phyloP scores from a whole-genome alignment of 2,329 filamentous ascomycete species.

The Trichoderma atrobrunneum region DNA sequence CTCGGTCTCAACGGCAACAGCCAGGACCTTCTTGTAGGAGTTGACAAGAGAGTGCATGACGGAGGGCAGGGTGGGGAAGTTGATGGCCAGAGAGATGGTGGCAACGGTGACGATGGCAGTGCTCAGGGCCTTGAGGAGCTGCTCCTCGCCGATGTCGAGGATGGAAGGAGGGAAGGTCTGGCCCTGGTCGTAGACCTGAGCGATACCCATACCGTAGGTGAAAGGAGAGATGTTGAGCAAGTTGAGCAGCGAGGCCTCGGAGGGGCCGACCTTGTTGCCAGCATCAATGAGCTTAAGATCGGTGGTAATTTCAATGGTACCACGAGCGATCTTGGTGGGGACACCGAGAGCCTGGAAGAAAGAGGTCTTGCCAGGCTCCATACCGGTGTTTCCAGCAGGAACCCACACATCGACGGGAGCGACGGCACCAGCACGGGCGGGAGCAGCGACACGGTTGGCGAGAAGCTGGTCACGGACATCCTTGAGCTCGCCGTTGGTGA shows the following conservation, averaged over 20 bases:
- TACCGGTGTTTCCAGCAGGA: slow-evolving; percentile 98
- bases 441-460: slow-evolving; percentile 94
- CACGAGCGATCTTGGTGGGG: slow-evolving; percentile 99
- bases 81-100: slow-evolving; percentile 83
- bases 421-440: slow-evolving; percentile 95
- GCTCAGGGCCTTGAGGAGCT: slow-evolving; percentile 82
- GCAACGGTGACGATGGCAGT: slow-evolving; percentile 83
- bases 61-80: slow-evolving; percentile 94
- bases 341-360: slow-evolving; percentile 99
- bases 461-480: slow-evolving; percentile 89
- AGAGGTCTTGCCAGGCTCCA: slow-evolving; percentile 99
- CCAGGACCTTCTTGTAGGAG: slow-evolving; percentile 93
- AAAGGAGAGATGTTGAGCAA: slow-evolving; percentile 99
- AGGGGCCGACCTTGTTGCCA: slow-evolving; percentile 91
- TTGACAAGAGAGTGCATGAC: slow-evolving; percentile 97
- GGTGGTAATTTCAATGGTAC: slow-evolving; percentile 99
- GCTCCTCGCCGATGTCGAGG: slow-evolving; percentile 90
- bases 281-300: slow-evolving; percentile 98
- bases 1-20: slow-evolving; percentile 86
- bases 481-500: slow-evolving; percentile 98
- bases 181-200: slow-evolving; percentile 96
- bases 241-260: slow-evolving; percentile 98
- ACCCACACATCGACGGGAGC: slow-evolving; percentile 92
- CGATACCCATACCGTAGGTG: slow-evolving; percentile 96
- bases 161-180: slow-evolving; percentile 85